A percentile compares a stretch with the other conserved stretches of the same genome.
phyloP scores from a whole-genome alignment of 1,284 basidiomycete genomes.

The Earliella scabrosa region DNA sequence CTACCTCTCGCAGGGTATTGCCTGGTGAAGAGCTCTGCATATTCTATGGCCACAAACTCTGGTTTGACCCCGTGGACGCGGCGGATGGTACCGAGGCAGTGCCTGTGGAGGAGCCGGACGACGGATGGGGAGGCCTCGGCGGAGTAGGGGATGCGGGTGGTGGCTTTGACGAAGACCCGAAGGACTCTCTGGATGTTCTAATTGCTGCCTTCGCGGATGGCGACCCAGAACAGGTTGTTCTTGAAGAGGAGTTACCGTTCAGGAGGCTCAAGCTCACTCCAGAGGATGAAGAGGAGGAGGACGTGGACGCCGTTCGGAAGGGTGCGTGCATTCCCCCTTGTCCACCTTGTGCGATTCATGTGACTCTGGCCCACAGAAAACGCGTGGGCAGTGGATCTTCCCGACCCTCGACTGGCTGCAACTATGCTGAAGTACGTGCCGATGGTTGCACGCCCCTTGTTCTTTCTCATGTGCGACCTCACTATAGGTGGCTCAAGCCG shows the following conservation, averaged over 20 bases:
- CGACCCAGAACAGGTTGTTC: slow-evolving; percentile 49
- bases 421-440: slow-evolving; percentile 65
- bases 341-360: neutral
- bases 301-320: slow-evolving; percentile 57
- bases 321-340: slow-evolving; percentile 39
- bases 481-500: slow-evolving; percentile 65
- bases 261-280: slow-evolving; percentile 57
- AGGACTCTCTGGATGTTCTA: neutral
- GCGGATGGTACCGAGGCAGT: neutral
- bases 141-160: slow-evolving; percentile 32
- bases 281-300: slow-evolving; percentile 61
- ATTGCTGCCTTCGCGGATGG: slow-evolving; percentile 29
- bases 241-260: slow-evolving; percentile 67
- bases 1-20: slow-evolving; percentile 55
- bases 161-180: slow-evolving; percentile 29
- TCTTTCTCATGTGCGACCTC: slow-evolving; percentile 3
- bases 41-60: slow-evolving; percentile 72
- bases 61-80: slow-evolving; percentile 55
- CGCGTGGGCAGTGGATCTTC: slow-evolving; percentile 89
- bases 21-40: slow-evolving; percentile 80
- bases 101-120: slow-evolving; percentile 32
- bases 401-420: slow-evolving; percentile 64
- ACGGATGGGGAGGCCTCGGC: slow-evolving; percentile 52
- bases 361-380: slow-evolving; percentile 39
- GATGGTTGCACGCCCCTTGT: neutral